Evolutionary conservation across 2,329 filamentous ascomycete species (phyloP).

Genomic region (Fusarium veterinarium): DNA sequence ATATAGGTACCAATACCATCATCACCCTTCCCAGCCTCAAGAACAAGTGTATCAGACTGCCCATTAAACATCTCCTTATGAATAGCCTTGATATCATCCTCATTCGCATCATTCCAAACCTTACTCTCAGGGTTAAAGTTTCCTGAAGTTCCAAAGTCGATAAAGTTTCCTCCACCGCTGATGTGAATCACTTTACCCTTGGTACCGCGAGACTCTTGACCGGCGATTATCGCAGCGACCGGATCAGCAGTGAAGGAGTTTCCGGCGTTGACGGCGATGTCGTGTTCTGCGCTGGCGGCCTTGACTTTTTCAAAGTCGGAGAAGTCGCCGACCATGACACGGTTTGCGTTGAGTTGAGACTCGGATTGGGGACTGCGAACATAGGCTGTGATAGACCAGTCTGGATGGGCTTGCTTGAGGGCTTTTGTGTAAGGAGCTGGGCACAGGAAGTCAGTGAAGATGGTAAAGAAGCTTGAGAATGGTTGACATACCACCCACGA

Average conservation of each 20-base stretch:
- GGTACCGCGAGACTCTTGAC: not conserved
- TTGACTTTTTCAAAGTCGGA: constrained; percentile 8
- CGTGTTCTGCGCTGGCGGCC: not conserved
- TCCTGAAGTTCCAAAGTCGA: constrained; percentile 12
- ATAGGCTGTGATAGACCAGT: constrained; percentile 12
- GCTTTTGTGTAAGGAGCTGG: constrained; percentile 1
- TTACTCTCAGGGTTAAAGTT: constrained; percentile 4
- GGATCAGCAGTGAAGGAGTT: constrained; percentile 1
- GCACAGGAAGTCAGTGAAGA: rapidly evolving
- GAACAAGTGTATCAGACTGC: not conserved
- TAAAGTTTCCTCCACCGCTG: constrained; percentile 9
- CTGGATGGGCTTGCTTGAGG: constrained; percentile 13
- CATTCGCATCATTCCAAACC: constrained; percentile 14
- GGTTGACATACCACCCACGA: not conserved
- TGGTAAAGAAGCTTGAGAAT: rapidly evolving
- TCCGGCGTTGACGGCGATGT: constrained; percentile 8
- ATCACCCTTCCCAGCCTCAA: constrained; percentile 4
- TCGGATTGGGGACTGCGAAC: not conserved
- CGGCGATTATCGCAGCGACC: constrained; percentile 4
- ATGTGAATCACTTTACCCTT: constrained; percentile 1
- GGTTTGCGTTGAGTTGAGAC: not conserved
- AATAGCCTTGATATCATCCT: constrained; percentile 8
- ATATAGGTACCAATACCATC: not conserved
- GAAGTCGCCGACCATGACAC: not conserved
- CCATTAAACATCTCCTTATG: constrained; percentile 24